phyloP scores from a whole-genome alignment of 805 yeast species.

The Saccharomycopsis sp. region DNA sequence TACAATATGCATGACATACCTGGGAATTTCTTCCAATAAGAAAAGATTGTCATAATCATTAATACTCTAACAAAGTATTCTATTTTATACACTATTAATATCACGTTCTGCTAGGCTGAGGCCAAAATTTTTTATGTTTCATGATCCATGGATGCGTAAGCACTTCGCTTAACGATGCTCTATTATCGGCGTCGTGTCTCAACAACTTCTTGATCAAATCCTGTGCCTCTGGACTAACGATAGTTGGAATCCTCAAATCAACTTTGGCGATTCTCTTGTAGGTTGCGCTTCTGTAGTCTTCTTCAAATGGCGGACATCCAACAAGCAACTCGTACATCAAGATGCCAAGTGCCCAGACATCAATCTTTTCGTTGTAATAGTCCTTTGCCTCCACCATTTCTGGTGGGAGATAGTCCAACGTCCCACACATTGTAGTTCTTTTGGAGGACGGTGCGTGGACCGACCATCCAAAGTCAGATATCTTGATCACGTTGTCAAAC shows the following conservation, averaged over 20 bases:
- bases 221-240: conserved; percentile 63
- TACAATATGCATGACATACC: no score
- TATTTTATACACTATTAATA: no score
- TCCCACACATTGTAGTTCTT: conserved; percentile 86
- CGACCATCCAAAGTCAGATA: conserved; percentile 96
- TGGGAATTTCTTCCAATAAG: no score
- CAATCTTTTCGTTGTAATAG: conserved; percentile 64
- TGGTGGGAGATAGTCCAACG: conserved; percentile 90
- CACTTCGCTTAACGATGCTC: conserved; percentile 59
- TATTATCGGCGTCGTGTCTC: conserved; percentile 57
- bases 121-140: conserved; percentile 59
- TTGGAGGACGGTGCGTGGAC: conserved; percentile 54
- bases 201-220: conserved; percentile 62
- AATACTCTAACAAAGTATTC: no score
- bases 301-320: conserved; percentile 91
- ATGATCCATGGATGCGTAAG: conserved; percentile 77
- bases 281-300: conserved; percentile 64
- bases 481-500: conserved; percentile 64
- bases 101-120: conserved; percentile 17
- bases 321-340: conserved; percentile 77
- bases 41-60: no score
- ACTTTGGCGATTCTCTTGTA: conserved; percentile 71
- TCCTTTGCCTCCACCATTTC: conserved; percentile 82
- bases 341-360: conserved; percentile 89
- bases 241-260: conserved; percentile 66